Base-by-base conservation (phyloP, 805 yeast species). In the Kazachstania bromeliacearum region DNA sequence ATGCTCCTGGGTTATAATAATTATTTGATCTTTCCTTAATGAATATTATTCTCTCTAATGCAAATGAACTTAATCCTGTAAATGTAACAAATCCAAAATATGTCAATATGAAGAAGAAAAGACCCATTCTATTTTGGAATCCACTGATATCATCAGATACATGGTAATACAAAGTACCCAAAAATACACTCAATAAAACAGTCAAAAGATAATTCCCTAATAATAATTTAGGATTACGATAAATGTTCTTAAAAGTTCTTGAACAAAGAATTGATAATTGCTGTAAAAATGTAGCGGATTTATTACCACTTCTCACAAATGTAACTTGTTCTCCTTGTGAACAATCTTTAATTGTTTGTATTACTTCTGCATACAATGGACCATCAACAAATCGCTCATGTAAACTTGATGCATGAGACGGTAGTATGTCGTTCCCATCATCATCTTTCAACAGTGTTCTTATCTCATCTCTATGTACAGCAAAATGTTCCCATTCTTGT, bases 11-110 rank as follows among this genome's bases (percentile, higher is more conserved):
- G 41, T 77, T 77, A 60, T 92, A 92, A 57, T 92, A 92, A 47
- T 89, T 89, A 55, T 92, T 92, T 5, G 97, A 87, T 38, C 98
- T 71, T 60, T 92, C 98, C 37, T 96, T 74, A 40, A 92, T 72
- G 53, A 89, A 92, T 13, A 89, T 85, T 31, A 87, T 75, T 48
- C 97, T 70, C 56, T 92, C 98, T 36, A 75, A 70, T 0, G 95
- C 77, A 58, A 92, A 92, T 3, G 95, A 75, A 46, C 87, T 89
- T 36, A 92, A 65, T 0, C 96, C 94, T 0, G 97, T 89, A 50
- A 92, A 69, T 0, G 97, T 81, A 1, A 94, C 80, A 58, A 92
- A 92, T 0, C 98, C 98, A 65, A 92, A 88, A 50, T 88, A 73
- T 3, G 97, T 85, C 42, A 92, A 67, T 35, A 88, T 62, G 59